Conservation (phyloP, 805 yeast species). For the Lachancea sp. region DNA sequence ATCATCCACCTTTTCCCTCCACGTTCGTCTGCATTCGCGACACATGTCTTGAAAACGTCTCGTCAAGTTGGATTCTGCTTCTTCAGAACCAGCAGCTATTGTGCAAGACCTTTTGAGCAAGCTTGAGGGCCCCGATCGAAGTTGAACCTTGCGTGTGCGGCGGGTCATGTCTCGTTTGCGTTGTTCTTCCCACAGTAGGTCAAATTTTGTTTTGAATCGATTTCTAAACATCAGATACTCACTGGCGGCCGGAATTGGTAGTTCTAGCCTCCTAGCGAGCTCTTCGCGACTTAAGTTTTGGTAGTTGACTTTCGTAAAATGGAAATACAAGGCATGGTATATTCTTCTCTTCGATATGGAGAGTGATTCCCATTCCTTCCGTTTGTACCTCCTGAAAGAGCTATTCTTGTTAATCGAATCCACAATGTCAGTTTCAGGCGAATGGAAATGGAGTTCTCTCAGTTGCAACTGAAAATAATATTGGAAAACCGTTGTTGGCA, state of each 20-base stretch:
- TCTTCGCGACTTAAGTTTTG: conserved; percentile 15
- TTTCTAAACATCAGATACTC: conserved; percentile 24
- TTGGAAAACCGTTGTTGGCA: conserved; percentile 21
- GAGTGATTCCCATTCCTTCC: conserved; percentile 23
- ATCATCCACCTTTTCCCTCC: conserved; percentile 19
- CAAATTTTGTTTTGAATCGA: conserved; percentile 18
- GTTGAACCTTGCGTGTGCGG: not conserved
- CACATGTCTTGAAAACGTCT: conserved; percentile 23
- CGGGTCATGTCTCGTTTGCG: conserved; percentile 5
- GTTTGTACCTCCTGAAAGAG: conserved; percentile 16
- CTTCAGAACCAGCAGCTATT: not conserved
- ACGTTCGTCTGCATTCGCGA: conserved; percentile 20
- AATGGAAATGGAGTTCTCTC: conserved; percentile 10
- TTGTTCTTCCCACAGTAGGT: conserved; percentile 15
- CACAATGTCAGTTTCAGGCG: conserved; percentile 6
- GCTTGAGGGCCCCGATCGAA: conserved; percentile 1
- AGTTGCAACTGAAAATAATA: conserved; percentile 18
- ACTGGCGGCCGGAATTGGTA: conserved; percentile 21
- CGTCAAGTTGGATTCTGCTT: conserved; percentile 5
- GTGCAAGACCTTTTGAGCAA: conserved; percentile 1
- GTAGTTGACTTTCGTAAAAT: conserved; percentile 14
- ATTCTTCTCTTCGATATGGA: conserved; percentile 19
- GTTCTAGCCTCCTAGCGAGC: conserved; percentile 21
- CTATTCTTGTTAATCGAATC: conserved; percentile 11
- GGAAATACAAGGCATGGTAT: conserved; percentile 22